A percentile compares a stretch with the other conserved stretches of the same genome.
Conservation (phyloP, 2,329 filamentous ascomycete species). For the Ophiostoma sp. region DNA sequence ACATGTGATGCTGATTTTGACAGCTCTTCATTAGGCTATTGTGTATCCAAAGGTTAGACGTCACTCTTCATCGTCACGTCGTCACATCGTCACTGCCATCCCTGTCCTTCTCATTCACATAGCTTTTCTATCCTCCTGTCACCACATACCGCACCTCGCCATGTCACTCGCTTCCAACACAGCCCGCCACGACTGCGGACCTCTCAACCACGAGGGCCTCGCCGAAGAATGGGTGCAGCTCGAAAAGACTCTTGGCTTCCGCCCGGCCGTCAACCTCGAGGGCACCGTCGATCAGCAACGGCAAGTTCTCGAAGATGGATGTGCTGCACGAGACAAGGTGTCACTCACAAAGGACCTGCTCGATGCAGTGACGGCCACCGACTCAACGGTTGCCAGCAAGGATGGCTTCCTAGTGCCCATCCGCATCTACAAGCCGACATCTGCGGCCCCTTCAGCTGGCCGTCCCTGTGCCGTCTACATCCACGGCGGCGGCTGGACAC, state of each 20-base stretch:
- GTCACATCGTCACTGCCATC: neutral
- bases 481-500: neutral
- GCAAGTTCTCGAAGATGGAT: neutral
- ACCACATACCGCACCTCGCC: neutral
- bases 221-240: conserved; percentile 14
- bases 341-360: neutral
- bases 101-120: neutral
- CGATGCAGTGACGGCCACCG: neutral
- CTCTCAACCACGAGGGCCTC: neutral
- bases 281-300: neutral
- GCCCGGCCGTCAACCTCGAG: conserved; percentile 11
- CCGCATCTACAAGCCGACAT: neutral
- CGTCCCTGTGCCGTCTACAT: neutral
- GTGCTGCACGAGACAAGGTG: neutral
- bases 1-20: neutral
- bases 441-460: neutral
- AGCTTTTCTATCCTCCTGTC: neutral
- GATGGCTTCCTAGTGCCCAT: neutral
- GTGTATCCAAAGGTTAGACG: neutral
- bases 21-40: neutral
- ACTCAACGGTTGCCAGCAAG: neutral
- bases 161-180: neutral
- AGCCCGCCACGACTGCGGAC: neutral
- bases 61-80: neutral
- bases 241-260: conserved; percentile 17